Percentiles rank a stretch among this genome's conserved stretches.
These are phyloP conservation scores for Cryptococcus sp. DNA, from an alignment of 1,284 basidiomycete genomes.

Conservation along the genomic window DNA sequence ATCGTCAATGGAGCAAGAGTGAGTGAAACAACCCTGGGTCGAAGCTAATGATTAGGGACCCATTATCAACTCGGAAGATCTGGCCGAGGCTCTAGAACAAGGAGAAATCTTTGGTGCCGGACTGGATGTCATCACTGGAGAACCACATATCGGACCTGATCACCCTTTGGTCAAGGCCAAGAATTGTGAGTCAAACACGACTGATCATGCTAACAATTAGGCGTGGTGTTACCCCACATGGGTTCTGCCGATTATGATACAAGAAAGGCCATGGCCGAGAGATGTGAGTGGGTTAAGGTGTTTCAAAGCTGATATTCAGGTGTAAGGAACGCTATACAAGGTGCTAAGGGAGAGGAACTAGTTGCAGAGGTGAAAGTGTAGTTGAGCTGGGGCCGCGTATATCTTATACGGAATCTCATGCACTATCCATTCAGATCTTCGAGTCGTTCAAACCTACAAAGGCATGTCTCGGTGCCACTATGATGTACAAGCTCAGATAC, in stretches of 20 bases:
- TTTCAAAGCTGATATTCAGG: too few relatives aligned
- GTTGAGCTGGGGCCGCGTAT: neutral
- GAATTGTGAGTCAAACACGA: slow-evolving; percentile 49
- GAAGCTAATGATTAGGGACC: slow-evolving; percentile 47
- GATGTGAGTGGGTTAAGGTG: neutral
- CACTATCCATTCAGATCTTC: neutral
- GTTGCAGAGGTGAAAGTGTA: slow-evolving; percentile 37
- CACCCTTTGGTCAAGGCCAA: slow-evolving; percentile 76
- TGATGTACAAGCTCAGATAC: neutral
- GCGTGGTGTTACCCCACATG: slow-evolving; percentile 80
- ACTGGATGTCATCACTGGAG: slow-evolving; percentile 88
- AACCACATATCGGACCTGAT: slow-evolving; percentile 68
- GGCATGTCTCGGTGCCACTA: neutral
- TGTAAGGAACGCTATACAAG: slow-evolving; percentile 35
- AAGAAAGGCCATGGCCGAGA: slow-evolving; percentile 67
- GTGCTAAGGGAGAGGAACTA: slow-evolving; percentile 26
- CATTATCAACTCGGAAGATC: slow-evolving; percentile 80
- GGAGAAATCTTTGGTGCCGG: slow-evolving; percentile 86
- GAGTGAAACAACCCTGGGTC: slow-evolving; percentile 18
- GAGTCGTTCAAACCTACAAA: neutral
- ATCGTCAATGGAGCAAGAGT: slow-evolving; percentile 77
- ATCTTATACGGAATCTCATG: neutral
- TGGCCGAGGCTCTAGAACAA: slow-evolving; percentile 70
- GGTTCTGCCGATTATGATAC: slow-evolving; percentile 85
- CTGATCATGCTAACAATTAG: slow-evolving; percentile 44